Evolutionary conservation across 768 basidiomycete genomes (phyloP).

Genomic region (Boletus sp.): DNA sequence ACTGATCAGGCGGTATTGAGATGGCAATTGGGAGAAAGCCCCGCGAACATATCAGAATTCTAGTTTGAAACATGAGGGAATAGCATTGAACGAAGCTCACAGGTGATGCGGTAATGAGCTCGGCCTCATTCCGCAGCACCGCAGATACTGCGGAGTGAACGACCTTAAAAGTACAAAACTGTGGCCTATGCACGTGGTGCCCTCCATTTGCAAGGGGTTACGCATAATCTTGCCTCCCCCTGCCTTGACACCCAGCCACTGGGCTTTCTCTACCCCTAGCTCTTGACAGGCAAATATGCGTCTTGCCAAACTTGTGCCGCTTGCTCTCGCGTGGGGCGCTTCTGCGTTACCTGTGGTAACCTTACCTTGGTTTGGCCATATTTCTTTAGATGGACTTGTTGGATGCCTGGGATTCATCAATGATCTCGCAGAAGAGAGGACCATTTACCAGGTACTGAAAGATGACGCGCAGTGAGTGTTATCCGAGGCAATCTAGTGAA

Average conservation of each 20-base stretch:
- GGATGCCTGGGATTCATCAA: conserved; percentile 5
- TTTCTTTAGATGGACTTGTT: conserved; percentile 12
- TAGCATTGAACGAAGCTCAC: not conserved
- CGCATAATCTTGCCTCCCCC: not conserved
- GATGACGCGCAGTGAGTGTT: conserved; percentile 8
- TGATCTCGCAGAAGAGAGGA: not conserved
- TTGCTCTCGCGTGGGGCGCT: conserved; percentile 12
- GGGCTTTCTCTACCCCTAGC: not conserved
- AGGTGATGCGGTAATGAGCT: too few relatives aligned
- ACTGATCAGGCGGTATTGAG: not conserved
- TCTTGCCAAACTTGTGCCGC: not conserved
- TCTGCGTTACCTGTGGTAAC: conserved; percentile 18
- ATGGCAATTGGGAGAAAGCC: too few relatives aligned
- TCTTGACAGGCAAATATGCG: conserved; percentile 15
- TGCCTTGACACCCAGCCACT: too few relatives aligned
- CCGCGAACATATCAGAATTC: too few relatives aligned
- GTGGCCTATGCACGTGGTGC: too few relatives aligned
- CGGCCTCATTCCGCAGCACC: conserved; percentile 2
- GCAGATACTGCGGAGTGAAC: conserved; percentile 7
- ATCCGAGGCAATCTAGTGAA: not conserved
- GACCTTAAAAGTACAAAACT: too few relatives aligned
- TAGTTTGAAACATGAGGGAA: not conserved
- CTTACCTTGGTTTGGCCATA: conserved; percentile 25
- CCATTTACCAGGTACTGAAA: conserved; percentile 12
- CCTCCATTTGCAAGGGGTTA: not conserved